Percentiles rank a stretch among this genome's conserved stretches.
Conservation (phyloP, 140 eudicot genomes). For the Erigeron philadelphicus region DNA sequence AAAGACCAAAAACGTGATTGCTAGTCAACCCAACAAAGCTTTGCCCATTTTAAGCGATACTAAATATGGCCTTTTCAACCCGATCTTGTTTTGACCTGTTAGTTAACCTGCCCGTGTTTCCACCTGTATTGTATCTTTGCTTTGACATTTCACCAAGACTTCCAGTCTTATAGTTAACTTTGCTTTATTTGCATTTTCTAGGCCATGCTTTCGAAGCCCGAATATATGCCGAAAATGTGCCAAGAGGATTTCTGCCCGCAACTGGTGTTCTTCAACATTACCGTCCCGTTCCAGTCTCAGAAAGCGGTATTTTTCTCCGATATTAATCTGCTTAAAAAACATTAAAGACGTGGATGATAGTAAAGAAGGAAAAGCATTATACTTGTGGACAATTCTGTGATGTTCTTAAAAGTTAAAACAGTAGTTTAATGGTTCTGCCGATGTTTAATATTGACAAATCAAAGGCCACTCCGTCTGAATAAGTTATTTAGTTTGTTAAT, state of each 20-base stretch:
- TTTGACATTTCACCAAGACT: not conserved
- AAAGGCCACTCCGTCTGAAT: not conserved
- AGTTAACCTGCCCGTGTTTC: not conserved
- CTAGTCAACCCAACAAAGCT: too few relatives aligned
- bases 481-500: not conserved
- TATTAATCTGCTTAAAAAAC: constrained; percentile 24
- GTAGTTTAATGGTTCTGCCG: not conserved
- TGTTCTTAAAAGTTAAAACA: constrained; percentile 7
- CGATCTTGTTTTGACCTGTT: not conserved
- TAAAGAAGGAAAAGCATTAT: not conserved
- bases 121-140: not conserved
- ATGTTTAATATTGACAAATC: not conserved
- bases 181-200: constrained; percentile 36
- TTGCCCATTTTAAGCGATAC: not conserved
- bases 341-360: not conserved
- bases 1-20: too few relatives aligned
- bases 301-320: constrained; percentile 46
- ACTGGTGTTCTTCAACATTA: constrained; percentile 92
- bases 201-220: constrained; percentile 99
- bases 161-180: not conserved
- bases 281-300: constrained; percentile 64
- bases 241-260: constrained; percentile 95
- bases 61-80: not conserved
- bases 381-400: not conserved
- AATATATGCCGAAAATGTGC: constrained; percentile 96